phyloP scores from a whole-genome alignment of 495 filamentous ascomycete species.

The Trypethelium eluteriae region DNA sequence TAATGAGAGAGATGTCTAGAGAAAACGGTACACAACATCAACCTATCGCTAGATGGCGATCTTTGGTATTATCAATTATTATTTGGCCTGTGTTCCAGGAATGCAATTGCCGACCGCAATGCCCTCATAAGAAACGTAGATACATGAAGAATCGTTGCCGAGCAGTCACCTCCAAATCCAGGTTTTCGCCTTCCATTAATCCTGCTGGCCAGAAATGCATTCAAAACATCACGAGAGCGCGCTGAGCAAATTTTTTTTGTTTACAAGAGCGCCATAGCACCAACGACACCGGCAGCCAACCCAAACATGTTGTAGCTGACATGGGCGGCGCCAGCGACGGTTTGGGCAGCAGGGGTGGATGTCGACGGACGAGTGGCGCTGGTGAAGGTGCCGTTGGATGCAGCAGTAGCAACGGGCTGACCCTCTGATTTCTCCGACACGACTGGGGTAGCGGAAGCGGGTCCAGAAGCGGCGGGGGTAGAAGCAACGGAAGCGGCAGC shows the following conservation, averaged over 20 bases:
- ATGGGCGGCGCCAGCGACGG: not conserved
- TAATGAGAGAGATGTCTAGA: too few species aligned
- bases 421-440: constrained; percentile 10
- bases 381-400: not conserved
- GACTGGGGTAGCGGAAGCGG: constrained; percentile 4
- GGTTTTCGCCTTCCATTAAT: not conserved
- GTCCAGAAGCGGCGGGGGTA: not conserved
- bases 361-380: constrained; percentile 7
- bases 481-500: not conserved
- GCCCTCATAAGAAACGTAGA: not conserved
- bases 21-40: not conserved
- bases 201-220: not conserved
- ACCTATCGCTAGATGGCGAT: not conserved
- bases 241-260: not conserved
- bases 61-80: not conserved
- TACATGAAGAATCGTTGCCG: constrained; percentile 7
- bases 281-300: constrained; percentile 7
- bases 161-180: not conserved
- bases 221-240: not conserved
- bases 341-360: constrained; percentile 1
- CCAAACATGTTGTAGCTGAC: not conserved
- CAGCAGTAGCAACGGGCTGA: constrained; percentile 12
- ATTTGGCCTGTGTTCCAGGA: not conserved
- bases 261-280: constrained; percentile 4
- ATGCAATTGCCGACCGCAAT: not conserved